Percentiles rank a stretch among this genome's conserved stretches.
Evolutionary conservation across 2,329 filamentous ascomycete genomes (phyloP).

Genomic region (Coniella vitis): DNA sequence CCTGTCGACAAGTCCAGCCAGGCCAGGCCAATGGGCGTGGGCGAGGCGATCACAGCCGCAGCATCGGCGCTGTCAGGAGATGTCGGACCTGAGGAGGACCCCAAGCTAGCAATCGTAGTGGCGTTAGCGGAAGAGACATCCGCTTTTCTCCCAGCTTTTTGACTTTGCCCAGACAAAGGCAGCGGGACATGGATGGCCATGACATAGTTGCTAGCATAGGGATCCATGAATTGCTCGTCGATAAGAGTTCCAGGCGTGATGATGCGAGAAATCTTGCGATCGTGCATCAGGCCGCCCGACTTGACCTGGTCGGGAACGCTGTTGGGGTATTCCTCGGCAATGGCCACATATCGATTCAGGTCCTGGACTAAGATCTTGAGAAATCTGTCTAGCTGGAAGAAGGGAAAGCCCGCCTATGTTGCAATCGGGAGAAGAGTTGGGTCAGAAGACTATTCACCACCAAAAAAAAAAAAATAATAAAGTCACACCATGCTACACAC

Average conservation of each 20-base stretch:
- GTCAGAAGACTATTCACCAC: slow-evolving; percentile 18
- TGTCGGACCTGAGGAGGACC: background rate
- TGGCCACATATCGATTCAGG: slow-evolving; percentile 81
- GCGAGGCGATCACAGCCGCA: slow-evolving; percentile 17
- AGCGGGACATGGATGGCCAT: slow-evolving; percentile 62
- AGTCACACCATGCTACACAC: background rate
- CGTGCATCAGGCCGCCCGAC: slow-evolving; percentile 72
- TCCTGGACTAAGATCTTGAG: slow-evolving; percentile 92
- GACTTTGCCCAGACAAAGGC: background rate
- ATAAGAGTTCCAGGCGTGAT: slow-evolving; percentile 93
- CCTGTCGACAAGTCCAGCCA: slow-evolving; percentile 96
- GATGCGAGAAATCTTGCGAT: slow-evolving; percentile 77
- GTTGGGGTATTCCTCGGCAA: slow-evolving; percentile 87
- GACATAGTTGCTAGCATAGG: slow-evolving; percentile 87
- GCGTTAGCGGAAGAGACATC: background rate
- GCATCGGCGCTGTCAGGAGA: slow-evolving; percentile 3
- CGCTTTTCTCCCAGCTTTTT: background rate
- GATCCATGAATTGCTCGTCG: slow-evolving; percentile 95
- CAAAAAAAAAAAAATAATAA: slow-evolving; percentile 10
- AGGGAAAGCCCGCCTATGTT: slow-evolving; percentile 77
- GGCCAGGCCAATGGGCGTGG: slow-evolving; percentile 62
- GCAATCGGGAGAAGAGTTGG: slow-evolving; percentile 8
- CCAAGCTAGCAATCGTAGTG: background rate
- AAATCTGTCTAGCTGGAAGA: slow-evolving; percentile 85
- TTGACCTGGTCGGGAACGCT: slow-evolving; percentile 62